Evolutionary conservation across 2,329 filamentous ascomycete species (phyloP), one percentile per base, ranked within the genome.

Genomic region (Colletotrichum euphorbiae): DNA sequence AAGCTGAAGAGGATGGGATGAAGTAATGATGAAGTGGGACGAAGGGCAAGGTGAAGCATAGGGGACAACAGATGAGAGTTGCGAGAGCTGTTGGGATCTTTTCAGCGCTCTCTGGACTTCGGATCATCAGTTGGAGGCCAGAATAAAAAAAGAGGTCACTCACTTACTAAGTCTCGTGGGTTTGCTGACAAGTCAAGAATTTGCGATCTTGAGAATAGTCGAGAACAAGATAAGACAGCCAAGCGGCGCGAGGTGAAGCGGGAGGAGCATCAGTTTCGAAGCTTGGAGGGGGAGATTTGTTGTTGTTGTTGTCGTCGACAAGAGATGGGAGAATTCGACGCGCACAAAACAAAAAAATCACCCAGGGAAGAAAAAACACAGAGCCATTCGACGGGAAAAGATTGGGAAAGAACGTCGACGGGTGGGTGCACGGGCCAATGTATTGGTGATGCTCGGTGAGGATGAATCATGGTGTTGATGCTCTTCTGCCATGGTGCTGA

Each of bases 381-480:
- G 28, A 64, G 60, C 52, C 3, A 6, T 9, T 45, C 28, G 7
- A 12, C 19, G 13, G n/a, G 19, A 4, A 4, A 12, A 19, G 33
- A 11, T 24, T 57, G 38, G 59, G 64, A 67, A 67, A 51, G 64
- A 43, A 36, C 51, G 42, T 11, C 21, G 45, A 19, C 42, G 55
- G 28, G 24, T 57, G 19, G 28, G 12, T 15, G 17, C 51, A 67
- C 51, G 28, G 59, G 19, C 38, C 45, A 33, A 31, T 24, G 17
- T 24, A 33, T n/a, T 63, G 31, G 17, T 63, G 43, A 51, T 52
- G 19, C 9, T 62, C n/a, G 15, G 52, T 21, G 59, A 24, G 45
- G 12, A 28, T 31, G 36, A 7, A 31, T 11, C 11, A 38, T 45
- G 31, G 19, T 51, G 19, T 57, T 21, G 43, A 51, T 43, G 21